These are phyloP conservation scores for Rhynchosporium agropyri DNA, from an alignment of 2,329 filamentous ascomycete species.

Conservation along the genomic window DNA sequence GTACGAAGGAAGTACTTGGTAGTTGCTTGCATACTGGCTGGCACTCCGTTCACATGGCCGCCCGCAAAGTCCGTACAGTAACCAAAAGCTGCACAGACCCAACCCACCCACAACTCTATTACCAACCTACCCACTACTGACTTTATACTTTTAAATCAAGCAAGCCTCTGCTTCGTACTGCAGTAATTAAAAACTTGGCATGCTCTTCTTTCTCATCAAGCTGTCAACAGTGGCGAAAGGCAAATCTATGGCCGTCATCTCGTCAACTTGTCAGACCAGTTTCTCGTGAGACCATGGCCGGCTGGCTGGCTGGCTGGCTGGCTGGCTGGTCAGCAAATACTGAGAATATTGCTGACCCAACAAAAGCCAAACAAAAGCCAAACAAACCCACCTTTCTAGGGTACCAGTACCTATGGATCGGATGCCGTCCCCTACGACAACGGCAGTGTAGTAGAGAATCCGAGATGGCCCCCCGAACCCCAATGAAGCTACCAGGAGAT, in stretches of 20 bases:
- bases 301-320: too few species aligned
- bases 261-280: constrained; percentile 12
- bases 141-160: too few species aligned
- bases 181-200: neutral
- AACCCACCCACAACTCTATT: too few species aligned
- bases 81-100: too few species aligned
- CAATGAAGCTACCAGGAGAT: constrained; percentile 30
- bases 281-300: too few species aligned
- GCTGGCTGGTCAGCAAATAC: too few species aligned
- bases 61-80: neutral
- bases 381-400: neutral
- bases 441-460: constrained; percentile 17
- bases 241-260: neutral
- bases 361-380: constrained; percentile 18
- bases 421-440: neutral
- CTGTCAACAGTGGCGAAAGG: neutral
- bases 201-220: neutral
- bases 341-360: constrained; percentile 27
- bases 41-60: constrained; percentile 20
- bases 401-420: neutral
- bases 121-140: too few species aligned
- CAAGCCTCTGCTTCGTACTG: constrained; percentile 2
- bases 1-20: neutral
- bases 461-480: constrained; percentile 16
- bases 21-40: constrained; percentile 17